Evolutionary conservation across 2,329 filamentous ascomycete genomes (phyloP).

Genomic region (Rhynchosporium graminicola): DNA sequence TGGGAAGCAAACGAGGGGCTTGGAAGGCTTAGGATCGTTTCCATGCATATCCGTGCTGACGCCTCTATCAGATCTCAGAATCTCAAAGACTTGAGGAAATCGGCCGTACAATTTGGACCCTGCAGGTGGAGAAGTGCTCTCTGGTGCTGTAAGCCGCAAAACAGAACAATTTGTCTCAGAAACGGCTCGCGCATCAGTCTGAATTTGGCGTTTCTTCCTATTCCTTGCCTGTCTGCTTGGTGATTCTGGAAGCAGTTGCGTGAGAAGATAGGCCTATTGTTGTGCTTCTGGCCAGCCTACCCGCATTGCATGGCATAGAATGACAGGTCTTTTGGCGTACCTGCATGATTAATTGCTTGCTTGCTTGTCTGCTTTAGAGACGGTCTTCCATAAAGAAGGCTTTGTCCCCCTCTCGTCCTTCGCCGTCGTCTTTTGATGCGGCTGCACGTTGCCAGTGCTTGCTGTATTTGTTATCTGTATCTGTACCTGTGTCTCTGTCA

Average conservation of each 20-base stretch:
- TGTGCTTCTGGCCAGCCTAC: neutral
- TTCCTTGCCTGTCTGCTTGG: slow-evolving; percentile 27
- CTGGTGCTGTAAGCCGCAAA: slow-evolving; percentile 20
- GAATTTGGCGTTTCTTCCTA: slow-evolving; percentile 22
- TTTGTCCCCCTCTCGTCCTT: slow-evolving; percentile 19
- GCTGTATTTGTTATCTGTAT: neutral
- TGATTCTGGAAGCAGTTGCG: slow-evolving; percentile 24
- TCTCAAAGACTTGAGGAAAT: neutral
- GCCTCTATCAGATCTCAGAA: slow-evolving; percentile 23
- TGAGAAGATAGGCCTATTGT: slow-evolving; percentile 24
- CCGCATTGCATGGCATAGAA: slow-evolving; percentile 10
- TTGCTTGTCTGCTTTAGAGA: neutral
- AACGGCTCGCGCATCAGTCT: slow-evolving; percentile 21
- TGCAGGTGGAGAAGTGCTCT: slow-evolving; percentile 21
- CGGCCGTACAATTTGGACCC: slow-evolving; percentile 21
- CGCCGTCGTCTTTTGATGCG: neutral
- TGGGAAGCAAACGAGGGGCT: slow-evolving; percentile 13
- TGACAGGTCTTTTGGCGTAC: neutral
- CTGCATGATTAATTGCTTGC: too few relatives aligned
- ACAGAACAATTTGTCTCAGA: slow-evolving; percentile 23
- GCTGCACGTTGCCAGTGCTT: slow-evolving; percentile 1
- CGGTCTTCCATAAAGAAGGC: slow-evolving; percentile 29
- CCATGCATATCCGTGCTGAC: slow-evolving; percentile 7
- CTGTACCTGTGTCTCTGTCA: slow-evolving; percentile 21
- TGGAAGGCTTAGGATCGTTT: slow-evolving; percentile 19